phyloP scores from a whole-genome alignment of 495 filamentous ascomycete species.

The Hamigera avellanea region DNA sequence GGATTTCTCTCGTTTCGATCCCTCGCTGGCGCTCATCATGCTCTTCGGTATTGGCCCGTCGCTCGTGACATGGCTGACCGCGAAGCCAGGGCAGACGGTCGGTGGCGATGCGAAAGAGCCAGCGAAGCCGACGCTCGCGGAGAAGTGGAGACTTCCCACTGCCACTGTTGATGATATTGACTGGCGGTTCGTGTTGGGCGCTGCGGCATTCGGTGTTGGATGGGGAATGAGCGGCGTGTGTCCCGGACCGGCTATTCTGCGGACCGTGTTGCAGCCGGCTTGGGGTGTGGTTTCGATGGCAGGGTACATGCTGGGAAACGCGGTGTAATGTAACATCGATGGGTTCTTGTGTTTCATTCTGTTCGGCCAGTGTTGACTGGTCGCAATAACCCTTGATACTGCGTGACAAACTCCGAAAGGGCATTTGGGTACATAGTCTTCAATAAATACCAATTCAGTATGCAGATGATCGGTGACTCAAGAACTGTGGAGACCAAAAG shows the following conservation, averaged over 20 bases:
- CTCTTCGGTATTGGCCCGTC: conserved; percentile 40
- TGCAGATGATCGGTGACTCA: not conserved
- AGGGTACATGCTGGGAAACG: conserved; percentile 35
- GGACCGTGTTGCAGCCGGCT: conserved; percentile 33
- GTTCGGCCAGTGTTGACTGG: not conserved
- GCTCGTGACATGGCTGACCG: conserved; percentile 20
- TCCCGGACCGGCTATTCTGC: conserved; percentile 42
- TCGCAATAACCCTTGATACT: too few relatives aligned
- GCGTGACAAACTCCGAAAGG: too few relatives aligned
- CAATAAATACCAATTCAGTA: too few relatives aligned
- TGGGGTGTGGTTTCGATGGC: conserved; percentile 38
- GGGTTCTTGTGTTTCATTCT: not conserved
- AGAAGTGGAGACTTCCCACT: conserved; percentile 33
- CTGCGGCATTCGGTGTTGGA: conserved; percentile 39
- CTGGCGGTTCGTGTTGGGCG: conserved; percentile 40
- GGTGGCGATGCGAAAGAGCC: conserved; percentile 6
- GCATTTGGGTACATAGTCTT: too few relatives aligned
- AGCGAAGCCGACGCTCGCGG: conserved; percentile 27
- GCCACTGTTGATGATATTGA: conserved; percentile 39
- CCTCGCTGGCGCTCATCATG: conserved; percentile 38
- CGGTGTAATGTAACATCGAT: conserved; percentile 11
- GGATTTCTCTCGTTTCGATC: conserved; percentile 36
- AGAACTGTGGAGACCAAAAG: not conserved
- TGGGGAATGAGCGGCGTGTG: conserved; percentile 47
- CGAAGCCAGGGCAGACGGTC: conserved; percentile 17